Evolutionary conservation across 2,329 filamentous ascomycete species (phyloP).

Genomic region (Fusarium pininemorale): DNA sequence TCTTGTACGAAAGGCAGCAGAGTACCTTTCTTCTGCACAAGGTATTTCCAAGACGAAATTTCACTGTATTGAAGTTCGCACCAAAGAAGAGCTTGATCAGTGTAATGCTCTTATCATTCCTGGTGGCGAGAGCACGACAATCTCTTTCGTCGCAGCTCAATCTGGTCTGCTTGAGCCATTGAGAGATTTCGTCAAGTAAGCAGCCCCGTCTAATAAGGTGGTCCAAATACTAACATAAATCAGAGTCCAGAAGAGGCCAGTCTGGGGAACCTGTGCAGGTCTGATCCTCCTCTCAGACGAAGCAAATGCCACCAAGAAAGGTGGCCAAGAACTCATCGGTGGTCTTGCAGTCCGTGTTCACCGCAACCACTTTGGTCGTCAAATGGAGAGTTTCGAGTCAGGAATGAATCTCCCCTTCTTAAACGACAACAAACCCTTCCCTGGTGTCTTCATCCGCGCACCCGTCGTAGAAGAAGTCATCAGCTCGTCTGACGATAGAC

Average conservation of each 20-base stretch:
- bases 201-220: slow-evolving; percentile 13
- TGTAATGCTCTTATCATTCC: slow-evolving; percentile 91
- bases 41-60: slow-evolving; percentile 52
- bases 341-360: slow-evolving; percentile 91
- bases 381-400: slow-evolving; percentile 90
- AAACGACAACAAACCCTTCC: slow-evolving; percentile 60
- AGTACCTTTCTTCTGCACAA: slow-evolving; percentile 51
- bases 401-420: slow-evolving; percentile 79
- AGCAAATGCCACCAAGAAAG: slow-evolving; percentile 87
- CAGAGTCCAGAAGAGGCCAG: slow-evolving; percentile 79
- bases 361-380: slow-evolving; percentile 93
- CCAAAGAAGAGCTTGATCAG: slow-evolving; percentile 70
- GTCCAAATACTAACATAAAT: neutral
- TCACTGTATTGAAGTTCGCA: slow-evolving; percentile 82
- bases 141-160: slow-evolving; percentile 85
- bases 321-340: slow-evolving; percentile 92
- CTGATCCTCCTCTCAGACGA: slow-evolving; percentile 89
- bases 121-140: slow-evolving; percentile 93
- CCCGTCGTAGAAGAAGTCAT: slow-evolving; percentile 90
- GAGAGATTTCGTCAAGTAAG: slow-evolving; percentile 88
- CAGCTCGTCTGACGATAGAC: slow-evolving; percentile 40
- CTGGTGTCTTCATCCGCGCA: slow-evolving; percentile 91
- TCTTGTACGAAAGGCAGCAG: slow-evolving; percentile 75
- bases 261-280: slow-evolving; percentile 96
- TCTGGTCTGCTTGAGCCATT: slow-evolving; percentile 85